phyloP scores from a whole-genome alignment of 2,329 filamentous ascomycete species.

The Remersonia thermophila region DNA sequence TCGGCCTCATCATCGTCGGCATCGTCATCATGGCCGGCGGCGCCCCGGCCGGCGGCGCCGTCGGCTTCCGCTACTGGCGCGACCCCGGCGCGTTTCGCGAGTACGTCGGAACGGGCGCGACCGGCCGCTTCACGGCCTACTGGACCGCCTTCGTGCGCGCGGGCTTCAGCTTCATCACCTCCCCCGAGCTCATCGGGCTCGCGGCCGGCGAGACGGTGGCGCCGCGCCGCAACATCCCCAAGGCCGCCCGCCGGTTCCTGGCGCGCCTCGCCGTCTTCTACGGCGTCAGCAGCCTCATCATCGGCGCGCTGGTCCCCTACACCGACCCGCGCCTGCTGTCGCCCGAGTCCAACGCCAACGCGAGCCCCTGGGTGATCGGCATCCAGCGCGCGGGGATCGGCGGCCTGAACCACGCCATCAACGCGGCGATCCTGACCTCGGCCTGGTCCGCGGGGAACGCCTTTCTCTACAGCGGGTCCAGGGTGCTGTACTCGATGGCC shows the following conservation, averaged over 20 bases:
- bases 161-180: slow-evolving; percentile 50
- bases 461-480: slow-evolving; percentile 54
- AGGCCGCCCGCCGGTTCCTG: slow-evolving; percentile 49
- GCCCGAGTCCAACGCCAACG: slow-evolving; percentile 43
- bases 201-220: slow-evolving; percentile 54
- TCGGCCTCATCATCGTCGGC: slow-evolving; percentile 44
- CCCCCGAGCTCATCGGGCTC: slow-evolving; percentile 47
- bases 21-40: slow-evolving; percentile 46
- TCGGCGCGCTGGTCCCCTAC: slow-evolving; percentile 52
- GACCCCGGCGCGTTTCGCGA: slow-evolving; percentile 35
- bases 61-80: slow-evolving; percentile 40
- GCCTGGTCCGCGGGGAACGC: slow-evolving; percentile 51
- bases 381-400: slow-evolving; percentile 54
- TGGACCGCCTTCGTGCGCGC: slow-evolving; percentile 46
- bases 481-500: slow-evolving; percentile 58
- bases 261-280: slow-evolving; percentile 53
- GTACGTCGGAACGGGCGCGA: slow-evolving; percentile 32
- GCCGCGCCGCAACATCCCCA: slow-evolving; percentile 53
- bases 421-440: slow-evolving; percentile 54
- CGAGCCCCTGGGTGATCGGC: slow-evolving; percentile 53
- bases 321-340: slow-evolving; percentile 47
- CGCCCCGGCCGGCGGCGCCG: slow-evolving; percentile 34
- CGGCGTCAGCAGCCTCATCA: slow-evolving; percentile 46
- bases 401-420: slow-evolving; percentile 53
- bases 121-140: slow-evolving; percentile 45